Evolutionary conservation across 805 yeast genomes (phyloP).

Genomic region (Yarrowia hollandica): DNA sequence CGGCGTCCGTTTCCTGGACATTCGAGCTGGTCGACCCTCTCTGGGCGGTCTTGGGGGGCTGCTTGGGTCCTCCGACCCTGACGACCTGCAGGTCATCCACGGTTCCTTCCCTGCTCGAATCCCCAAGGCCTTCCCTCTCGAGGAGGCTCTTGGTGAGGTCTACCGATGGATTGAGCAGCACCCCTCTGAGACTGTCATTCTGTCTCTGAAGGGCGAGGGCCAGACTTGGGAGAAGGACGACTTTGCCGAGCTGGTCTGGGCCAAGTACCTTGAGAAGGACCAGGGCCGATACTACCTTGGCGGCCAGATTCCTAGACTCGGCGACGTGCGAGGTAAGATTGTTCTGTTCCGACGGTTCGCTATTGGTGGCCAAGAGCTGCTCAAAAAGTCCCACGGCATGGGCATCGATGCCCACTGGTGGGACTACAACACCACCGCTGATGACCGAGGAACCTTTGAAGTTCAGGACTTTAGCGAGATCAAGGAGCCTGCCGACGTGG

Average conservation of each 20-base stretch:
- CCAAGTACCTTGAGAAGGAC: slow-evolving; percentile 51
- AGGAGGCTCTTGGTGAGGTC: slow-evolving; percentile 55
- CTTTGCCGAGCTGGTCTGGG: slow-evolving; percentile 62
- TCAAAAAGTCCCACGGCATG: slow-evolving; percentile 43
- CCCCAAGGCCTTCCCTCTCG: slow-evolving; percentile 55
- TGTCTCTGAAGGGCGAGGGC: slow-evolving; percentile 76
- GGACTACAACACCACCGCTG: slow-evolving; percentile 64
- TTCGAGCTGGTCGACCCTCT: slow-evolving; percentile 62
- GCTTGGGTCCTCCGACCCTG: slow-evolving; percentile 34
- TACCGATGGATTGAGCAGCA: slow-evolving; percentile 56
- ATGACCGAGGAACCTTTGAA: slow-evolving; percentile 59
- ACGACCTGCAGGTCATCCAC: slow-evolving; percentile 66
- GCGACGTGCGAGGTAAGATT: slow-evolving; percentile 66
- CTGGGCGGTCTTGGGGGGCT: slow-evolving; percentile 49
- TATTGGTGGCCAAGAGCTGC: slow-evolving; percentile 51
- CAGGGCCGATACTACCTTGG: slow-evolving; percentile 62
- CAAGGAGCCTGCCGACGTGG: slow-evolving; percentile 51
- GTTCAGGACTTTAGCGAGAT: slow-evolving; percentile 79
- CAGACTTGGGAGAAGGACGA: slow-evolving; percentile 69
- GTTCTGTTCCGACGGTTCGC: slow-evolving; percentile 64
- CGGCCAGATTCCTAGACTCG: slow-evolving; percentile 55
- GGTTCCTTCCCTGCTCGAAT: slow-evolving; percentile 74
- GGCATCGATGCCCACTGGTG: slow-evolving; percentile 72
- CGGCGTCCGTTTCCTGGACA: slow-evolving; percentile 75
- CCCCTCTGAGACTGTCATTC: slow-evolving; percentile 60